A percentile compares a stretch with the other conserved stretches of the same genome.
Conservation (phyloP, 371 early-diverging fungal genomes). For the Mucor piriformis region DNA sequence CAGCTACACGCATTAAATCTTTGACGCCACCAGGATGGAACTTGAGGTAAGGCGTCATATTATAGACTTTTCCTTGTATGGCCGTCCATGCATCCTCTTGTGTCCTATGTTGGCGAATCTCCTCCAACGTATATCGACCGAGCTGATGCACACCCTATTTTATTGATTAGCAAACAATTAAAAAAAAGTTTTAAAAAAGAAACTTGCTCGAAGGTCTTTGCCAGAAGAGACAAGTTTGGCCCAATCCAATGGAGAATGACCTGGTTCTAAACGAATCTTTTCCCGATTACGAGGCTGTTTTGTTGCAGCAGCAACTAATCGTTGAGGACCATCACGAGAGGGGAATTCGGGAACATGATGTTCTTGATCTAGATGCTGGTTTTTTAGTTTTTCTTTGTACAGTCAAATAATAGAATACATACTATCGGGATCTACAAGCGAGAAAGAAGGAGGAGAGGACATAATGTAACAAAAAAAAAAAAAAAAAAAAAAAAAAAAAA, state of each 20-base stretch:
- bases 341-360: slow-evolving; percentile 51
- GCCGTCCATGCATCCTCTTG: slow-evolving; percentile 93
- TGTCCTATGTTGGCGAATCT: slow-evolving; percentile 79
- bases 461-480: slow-evolving; percentile 1
- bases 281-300: slow-evolving; percentile 59
- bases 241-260: slow-evolving; percentile 94
- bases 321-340: slow-evolving; percentile 52
- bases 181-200: not conserved
- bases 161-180: not conserved
- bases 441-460: not conserved
- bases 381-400: too few species aligned
- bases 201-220: slow-evolving; percentile 69
- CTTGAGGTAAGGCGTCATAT: slow-evolving; percentile 91
- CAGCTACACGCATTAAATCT: slow-evolving; percentile 92
- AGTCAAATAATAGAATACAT: too few species aligned
- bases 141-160: slow-evolving; percentile 58
- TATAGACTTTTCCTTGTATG: slow-evolving; percentile 91
- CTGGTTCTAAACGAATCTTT: slow-evolving; percentile 87
- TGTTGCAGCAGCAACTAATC: slow-evolving; percentile 50
- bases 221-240: slow-evolving; percentile 80
- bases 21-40: slow-evolving; percentile 93
- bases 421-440: slow-evolving; percentile 14
- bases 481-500: not conserved
- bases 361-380: slow-evolving; percentile 29
- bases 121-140: slow-evolving; percentile 72